phyloP scores from a whole-genome alignment of 1,284 basidiomycete species.

The Marasmius fiardii region DNA sequence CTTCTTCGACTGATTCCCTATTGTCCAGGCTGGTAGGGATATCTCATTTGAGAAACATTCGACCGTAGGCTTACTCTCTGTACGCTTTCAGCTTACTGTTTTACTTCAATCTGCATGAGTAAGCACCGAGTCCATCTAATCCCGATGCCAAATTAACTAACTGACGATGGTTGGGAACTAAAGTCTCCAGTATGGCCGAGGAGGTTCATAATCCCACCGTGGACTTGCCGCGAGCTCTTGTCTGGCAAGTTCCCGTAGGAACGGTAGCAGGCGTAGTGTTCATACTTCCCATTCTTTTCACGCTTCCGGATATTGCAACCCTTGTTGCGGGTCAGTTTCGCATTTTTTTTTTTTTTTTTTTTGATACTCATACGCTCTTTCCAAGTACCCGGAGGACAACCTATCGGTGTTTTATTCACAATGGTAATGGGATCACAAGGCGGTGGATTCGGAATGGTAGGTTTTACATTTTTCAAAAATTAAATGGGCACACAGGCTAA shows the following conservation, averaged over 20 bases:
- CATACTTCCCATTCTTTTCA: constrained; percentile 68
- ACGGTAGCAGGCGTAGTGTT: constrained; percentile 56
- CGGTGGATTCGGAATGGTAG: constrained; percentile 61
- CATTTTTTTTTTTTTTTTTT: not conserved
- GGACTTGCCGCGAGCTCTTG: constrained; percentile 57
- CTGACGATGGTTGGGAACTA: constrained; percentile 1
- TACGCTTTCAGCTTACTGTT: constrained; percentile 42
- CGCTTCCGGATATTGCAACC: constrained; percentile 51
- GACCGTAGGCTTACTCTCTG: not conserved
- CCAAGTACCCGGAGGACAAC: constrained; percentile 55
- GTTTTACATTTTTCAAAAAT: constrained; percentile 33
- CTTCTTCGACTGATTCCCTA: not conserved
- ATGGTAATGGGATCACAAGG: constrained; percentile 57
- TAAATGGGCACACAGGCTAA: not conserved
- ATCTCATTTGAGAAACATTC: not conserved
- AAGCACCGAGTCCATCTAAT: not conserved
- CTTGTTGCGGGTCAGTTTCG: constrained; percentile 44
- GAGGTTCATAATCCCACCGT: constrained; percentile 57
- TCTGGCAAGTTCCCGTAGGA: constrained; percentile 63
- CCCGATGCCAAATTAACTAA: not conserved
- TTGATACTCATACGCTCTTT: not conserved
- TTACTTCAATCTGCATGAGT: constrained; percentile 53
- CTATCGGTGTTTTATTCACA: constrained; percentile 65
- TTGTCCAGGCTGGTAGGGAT: constrained; percentile 32
- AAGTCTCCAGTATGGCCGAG: constrained; percentile 62